Conservation (phyloP, 345 rosid species). For the Carallia brachiata region DNA sequence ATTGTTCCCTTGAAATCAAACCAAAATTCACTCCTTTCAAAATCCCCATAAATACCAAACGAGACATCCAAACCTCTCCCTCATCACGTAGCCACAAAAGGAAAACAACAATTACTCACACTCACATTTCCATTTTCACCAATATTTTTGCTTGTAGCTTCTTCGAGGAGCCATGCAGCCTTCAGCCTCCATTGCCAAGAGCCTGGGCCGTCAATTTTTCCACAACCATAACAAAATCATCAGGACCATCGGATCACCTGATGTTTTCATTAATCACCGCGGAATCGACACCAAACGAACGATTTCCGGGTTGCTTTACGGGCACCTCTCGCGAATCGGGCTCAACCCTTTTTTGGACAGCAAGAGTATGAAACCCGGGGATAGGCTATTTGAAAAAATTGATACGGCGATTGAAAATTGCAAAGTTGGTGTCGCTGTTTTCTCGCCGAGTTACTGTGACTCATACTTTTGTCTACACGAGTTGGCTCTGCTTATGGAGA, state of each 20-base stretch:
- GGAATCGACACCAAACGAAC: slow-evolving; percentile 78
- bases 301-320: slow-evolving; percentile 58
- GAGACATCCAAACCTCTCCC: too few species aligned
- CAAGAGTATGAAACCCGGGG: slow-evolving; percentile 82
- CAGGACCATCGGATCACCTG: slow-evolving; percentile 23
- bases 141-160: slow-evolving; percentile 11
- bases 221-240: slow-evolving; percentile 6
- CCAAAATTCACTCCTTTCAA: not conserved
- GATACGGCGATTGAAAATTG: slow-evolving; percentile 47
- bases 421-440: slow-evolving; percentile 65
- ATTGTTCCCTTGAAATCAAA: slow-evolving; percentile 5
- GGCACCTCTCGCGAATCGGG: slow-evolving; percentile 42
- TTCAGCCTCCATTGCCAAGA: slow-evolving; percentile 24
- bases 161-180: slow-evolving; percentile 51
- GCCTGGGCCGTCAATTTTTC: slow-evolving; percentile 21
- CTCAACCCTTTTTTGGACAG: slow-evolving; percentile 66
- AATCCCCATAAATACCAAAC: not conserved
- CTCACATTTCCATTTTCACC: not conserved
- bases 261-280: slow-evolving; percentile 82
- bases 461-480: slow-evolving; percentile 27
- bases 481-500: too few species aligned
- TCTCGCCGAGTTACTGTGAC: slow-evolving; percentile 74
- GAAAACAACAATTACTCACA: too few species aligned
- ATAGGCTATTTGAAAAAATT: slow-evolving; percentile 53
- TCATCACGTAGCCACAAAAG: not conserved